A percentile compares a stretch with the other conserved stretches of the same genome.
Conservation (phyloP, 2,329 filamentous ascomycete species). For the Colletotrichum godetiae region DNA sequence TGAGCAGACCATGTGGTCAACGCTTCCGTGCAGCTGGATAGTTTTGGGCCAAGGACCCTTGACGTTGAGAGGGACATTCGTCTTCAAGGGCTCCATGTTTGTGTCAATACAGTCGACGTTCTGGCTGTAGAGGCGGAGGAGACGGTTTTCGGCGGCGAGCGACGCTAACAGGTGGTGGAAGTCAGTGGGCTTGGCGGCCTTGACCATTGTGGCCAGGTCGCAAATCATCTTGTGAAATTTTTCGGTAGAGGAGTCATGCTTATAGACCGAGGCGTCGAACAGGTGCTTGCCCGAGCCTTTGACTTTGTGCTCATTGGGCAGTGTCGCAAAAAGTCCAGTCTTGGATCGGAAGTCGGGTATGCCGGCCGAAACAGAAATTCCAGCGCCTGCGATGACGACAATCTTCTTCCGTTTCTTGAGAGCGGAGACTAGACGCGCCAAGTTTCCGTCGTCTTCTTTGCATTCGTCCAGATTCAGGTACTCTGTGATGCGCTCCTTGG, state of each 20-base stretch:
- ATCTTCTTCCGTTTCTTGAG: constrained; percentile 94
- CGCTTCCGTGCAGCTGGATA: constrained; percentile 91
- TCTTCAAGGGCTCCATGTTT: constrained; percentile 80
- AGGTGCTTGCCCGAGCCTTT: constrained; percentile 95
- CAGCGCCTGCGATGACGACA: constrained; percentile 94
- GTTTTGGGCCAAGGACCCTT: constrained; percentile 95
- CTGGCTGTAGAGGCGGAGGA: constrained; percentile 93
- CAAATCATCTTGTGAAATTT: constrained; percentile 98
- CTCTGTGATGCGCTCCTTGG: constrained; percentile 79
- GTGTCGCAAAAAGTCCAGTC: constrained; percentile 86
- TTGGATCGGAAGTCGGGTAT: constrained; percentile 97
- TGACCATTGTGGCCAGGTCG: constrained; percentile 82
- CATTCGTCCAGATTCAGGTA: constrained; percentile 76
- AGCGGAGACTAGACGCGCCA: constrained; percentile 78
- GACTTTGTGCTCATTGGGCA: constrained; percentile 88
- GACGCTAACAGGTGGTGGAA: constrained; percentile 97
- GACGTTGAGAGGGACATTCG: constrained; percentile 80
- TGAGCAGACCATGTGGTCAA: constrained; percentile 96
- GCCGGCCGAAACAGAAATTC: constrained; percentile 95
- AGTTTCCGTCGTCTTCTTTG: constrained; percentile 60
- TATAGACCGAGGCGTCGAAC: constrained; percentile 98
- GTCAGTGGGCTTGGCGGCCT: constrained; percentile 80
- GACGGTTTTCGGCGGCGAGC: constrained; percentile 84
- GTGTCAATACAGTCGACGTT: constrained; percentile 98
- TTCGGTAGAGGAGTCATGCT: constrained; percentile 86